These are phyloP conservation scores for Solanum arcanum DNA, from an alignment of 257 asterid genomes.

Conservation along the genomic window DNA sequence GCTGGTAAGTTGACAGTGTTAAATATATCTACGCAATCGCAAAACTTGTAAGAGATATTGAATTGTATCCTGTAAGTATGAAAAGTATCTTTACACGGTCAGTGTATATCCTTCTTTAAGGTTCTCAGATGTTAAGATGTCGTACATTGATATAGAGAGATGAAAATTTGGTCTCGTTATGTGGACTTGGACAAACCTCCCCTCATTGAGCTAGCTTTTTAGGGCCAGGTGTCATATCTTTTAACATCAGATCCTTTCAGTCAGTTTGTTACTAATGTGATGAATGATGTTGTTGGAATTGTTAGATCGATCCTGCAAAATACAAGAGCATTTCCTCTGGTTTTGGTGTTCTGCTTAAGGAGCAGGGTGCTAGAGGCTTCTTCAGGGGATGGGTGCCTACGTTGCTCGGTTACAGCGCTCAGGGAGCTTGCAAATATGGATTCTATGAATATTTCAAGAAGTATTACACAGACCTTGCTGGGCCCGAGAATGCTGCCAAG, in stretches of 20 bases:
- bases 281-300: not conserved
- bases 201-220: too few relatives aligned
- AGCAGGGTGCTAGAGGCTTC: slow-evolving; percentile 56
- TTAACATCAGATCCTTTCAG: too few relatives aligned
- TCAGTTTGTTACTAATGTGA: not conserved
- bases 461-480: slow-evolving; percentile 47
- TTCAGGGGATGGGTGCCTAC: slow-evolving; percentile 67
- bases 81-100: not conserved
- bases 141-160: too few relatives aligned
- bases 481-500: slow-evolving; percentile 48
- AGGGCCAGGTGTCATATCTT: too few relatives aligned
- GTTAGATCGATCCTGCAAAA: slow-evolving; percentile 53
- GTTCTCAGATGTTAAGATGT: too few relatives aligned
- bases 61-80: not conserved
- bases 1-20: not conserved
- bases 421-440: slow-evolving; percentile 65
- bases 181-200: too few relatives aligned
- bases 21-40: not conserved
- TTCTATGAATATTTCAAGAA: slow-evolving; percentile 56
- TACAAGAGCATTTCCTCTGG: slow-evolving; percentile 56
- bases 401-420: slow-evolving; percentile 58
- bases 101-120: not conserved
- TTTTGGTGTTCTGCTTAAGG: slow-evolving; percentile 40
- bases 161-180: too few relatives aligned
- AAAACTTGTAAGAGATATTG: not conserved